A percentile compares a stretch with the other conserved stretches of the same genome.
Conservation (phyloP, 73 alveolate genomes). For the Breviolum minutum region DNA sequence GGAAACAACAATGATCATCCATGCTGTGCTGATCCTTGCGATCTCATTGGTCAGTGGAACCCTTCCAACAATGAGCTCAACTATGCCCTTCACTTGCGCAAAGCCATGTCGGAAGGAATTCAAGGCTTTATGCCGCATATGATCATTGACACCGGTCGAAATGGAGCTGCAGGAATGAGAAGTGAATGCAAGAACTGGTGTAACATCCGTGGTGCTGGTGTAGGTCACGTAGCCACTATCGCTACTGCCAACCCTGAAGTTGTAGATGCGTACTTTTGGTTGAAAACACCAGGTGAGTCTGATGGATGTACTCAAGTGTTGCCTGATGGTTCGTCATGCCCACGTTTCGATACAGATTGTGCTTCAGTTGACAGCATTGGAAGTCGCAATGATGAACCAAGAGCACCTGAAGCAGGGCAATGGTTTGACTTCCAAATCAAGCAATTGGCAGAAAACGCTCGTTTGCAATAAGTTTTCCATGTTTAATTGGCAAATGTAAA, state of each 20-base stretch:
- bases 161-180: conserved; percentile 93
- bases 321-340: conserved; percentile 49
- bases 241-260: conserved; percentile 62
- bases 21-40: conserved; percentile 90
- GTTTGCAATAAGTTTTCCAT: background rate
- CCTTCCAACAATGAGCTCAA: conserved; percentile 88
- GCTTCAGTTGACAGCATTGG: conserved; percentile 63
- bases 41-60: conserved; percentile 91
- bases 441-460: conserved; percentile 82
- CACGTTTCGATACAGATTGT: conserved; percentile 65
- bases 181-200: conserved; percentile 95
- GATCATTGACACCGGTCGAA: conserved; percentile 96
- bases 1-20: conserved; percentile 26
- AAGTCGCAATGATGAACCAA: conserved; percentile 38
- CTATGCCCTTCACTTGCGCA: conserved; percentile 82
- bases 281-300: conserved; percentile 96
- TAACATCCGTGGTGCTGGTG: conserved; percentile 91
- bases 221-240: conserved; percentile 95
- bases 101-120: conserved; percentile 80
- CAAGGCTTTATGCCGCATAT: conserved; percentile 56
- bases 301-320: conserved; percentile 80
- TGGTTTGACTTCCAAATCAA: conserved; percentile 94
- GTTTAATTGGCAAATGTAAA: background rate
- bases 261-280: conserved; percentile 96
- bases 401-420: conserved; percentile 88